Conservation (phyloP, 2,329 filamentous ascomycete genomes). For the Aspergillus costaricaensis region DNA sequence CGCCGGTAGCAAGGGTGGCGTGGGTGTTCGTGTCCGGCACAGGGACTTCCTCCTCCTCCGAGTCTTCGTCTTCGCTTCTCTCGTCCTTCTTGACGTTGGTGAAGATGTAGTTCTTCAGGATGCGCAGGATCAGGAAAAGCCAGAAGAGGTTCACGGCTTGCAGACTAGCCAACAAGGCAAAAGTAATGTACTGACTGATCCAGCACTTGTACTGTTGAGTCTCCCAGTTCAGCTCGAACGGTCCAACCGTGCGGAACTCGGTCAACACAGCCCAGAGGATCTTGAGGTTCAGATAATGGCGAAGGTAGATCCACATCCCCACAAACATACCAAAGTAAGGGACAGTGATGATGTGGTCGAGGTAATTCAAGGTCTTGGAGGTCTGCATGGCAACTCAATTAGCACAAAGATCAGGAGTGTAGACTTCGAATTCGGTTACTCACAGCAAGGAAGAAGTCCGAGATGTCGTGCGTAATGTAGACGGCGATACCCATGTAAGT, state of each 20-base stretch:
- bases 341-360: slow-evolving; percentile 74
- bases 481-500: slow-evolving; percentile 92
- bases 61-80: slow-evolving; percentile 49
- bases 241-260: slow-evolving; percentile 50
- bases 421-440: background rate
- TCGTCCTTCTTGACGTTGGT: slow-evolving; percentile 44
- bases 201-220: slow-evolving; percentile 53
- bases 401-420: background rate
- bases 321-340: slow-evolving; percentile 87
- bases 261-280: slow-evolving; percentile 51
- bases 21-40: slow-evolving; percentile 24
- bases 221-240: slow-evolving; percentile 52
- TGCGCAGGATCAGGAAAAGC: slow-evolving; percentile 49
- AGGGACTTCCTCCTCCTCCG: slow-evolving; percentile 40
- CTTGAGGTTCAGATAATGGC: slow-evolving; percentile 66
- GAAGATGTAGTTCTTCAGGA: slow-evolving; percentile 46
- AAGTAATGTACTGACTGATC: slow-evolving; percentile 51
- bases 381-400: slow-evolving; percentile 55
- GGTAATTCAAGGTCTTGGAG: slow-evolving; percentile 88
- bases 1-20: slow-evolving; percentile 31
- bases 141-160: slow-evolving; percentile 52
- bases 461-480: slow-evolving; percentile 92
- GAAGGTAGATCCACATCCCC: slow-evolving; percentile 81
- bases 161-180: slow-evolving; percentile 46
- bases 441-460: slow-evolving; percentile 93